A percentile compares a stretch with the other conserved stretches of the same genome.
Evolutionary conservation across 371 early-diverging fungal species (phyloP).

Genomic region (Cokeromyces recurvatus): DNA sequence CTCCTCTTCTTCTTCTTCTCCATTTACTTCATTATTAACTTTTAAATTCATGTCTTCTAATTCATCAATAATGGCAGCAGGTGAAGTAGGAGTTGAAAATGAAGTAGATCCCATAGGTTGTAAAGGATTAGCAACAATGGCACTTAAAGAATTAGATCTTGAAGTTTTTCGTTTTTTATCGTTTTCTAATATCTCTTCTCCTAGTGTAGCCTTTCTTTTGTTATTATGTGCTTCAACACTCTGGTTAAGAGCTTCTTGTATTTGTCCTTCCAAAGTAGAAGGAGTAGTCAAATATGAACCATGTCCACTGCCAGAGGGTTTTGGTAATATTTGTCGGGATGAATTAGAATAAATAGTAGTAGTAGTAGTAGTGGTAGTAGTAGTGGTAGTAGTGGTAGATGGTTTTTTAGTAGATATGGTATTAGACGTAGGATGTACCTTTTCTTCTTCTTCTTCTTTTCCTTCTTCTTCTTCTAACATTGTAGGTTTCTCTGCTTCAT

Average conservation of each 20-base stretch:
- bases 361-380: too few relatives aligned
- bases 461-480: background rate
- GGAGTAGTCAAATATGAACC: too few relatives aligned
- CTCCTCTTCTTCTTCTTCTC: conserved; percentile 5
- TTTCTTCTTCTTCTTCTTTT: background rate
- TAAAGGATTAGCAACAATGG: background rate
- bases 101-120: background rate
- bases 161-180: conserved; percentile 4
- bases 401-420: background rate
- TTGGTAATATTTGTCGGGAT: conserved; percentile 22
- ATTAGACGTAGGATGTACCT: background rate
- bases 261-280: too few relatives aligned
- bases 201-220: background rate
- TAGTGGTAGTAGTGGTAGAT: background rate
- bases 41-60: conserved; percentile 5
- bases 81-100: conserved; percentile 10
- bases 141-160: conserved; percentile 5
- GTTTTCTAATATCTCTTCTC: background rate
- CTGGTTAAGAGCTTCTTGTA: conserved; percentile 10
- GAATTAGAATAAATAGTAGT: background rate
- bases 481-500: background rate
- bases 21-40: background rate
- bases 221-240: background rate
- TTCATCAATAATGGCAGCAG: conserved; percentile 10
- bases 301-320: conserved; percentile 17